phyloP scores from a whole-genome alignment of 1,139 yeast species.

The Nakaseomyces bracarensis region DNA sequence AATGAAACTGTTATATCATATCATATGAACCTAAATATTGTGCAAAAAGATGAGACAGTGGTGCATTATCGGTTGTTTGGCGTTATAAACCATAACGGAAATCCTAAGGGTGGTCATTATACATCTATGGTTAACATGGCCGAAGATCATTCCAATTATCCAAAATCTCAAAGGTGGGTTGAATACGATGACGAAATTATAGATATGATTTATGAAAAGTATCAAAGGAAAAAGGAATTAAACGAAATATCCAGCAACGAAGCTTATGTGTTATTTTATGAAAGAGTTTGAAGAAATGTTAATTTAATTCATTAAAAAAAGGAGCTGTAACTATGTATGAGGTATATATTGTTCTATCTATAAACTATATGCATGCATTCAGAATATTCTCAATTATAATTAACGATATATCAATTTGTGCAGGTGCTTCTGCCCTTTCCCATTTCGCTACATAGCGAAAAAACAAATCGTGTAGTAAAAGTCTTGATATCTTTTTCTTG shows the following conservation, averaged over 20 bases:
- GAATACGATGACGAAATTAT: conserved; percentile 60
- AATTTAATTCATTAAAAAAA: background rate
- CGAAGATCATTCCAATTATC: conserved; percentile 24
- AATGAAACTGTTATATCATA: conserved; percentile 44
- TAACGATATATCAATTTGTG: conserved; percentile 19
- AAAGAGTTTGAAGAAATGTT: conserved; percentile 32
- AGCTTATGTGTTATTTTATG: conserved; percentile 69
- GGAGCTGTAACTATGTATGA: background rate
- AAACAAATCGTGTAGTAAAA: conserved; percentile 30
- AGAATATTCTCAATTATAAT: conserved; percentile 2
- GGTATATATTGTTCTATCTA: conserved; percentile 2
- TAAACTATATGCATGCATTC: conserved; percentile 11
- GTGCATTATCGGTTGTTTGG: conserved; percentile 47
- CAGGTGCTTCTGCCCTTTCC: conserved; percentile 24
- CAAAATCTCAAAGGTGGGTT: conserved; percentile 44
- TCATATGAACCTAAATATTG: conserved; percentile 44
- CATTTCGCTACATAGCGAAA: conserved; percentile 27
- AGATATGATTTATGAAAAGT: background rate
- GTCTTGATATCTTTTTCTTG: conserved; percentile 46
- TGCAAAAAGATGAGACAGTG: conserved; percentile 34
- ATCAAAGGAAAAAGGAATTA: conserved; percentile 27
- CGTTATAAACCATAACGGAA: conserved; percentile 58
- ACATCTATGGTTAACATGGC: conserved; percentile 52
- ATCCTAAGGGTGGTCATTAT: conserved; percentile 61
- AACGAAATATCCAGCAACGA: conserved; percentile 45